Conservation (phyloP, 2,329 filamentous ascomycete species). For the Teratosphaeriaceae sp. region DNA sequence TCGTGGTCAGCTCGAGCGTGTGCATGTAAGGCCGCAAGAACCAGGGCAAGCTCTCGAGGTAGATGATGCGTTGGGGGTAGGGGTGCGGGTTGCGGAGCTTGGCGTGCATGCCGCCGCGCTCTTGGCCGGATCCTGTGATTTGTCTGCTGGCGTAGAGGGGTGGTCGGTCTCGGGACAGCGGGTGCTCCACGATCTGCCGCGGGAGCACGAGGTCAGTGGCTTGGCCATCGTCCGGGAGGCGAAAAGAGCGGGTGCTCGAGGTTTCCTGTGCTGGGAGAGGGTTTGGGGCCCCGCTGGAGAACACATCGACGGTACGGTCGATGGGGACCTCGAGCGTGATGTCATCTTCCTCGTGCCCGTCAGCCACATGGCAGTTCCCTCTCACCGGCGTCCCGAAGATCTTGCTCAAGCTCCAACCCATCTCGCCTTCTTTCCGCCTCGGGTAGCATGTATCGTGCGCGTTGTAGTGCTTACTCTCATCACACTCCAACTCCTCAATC, state of each 20-base stretch:
- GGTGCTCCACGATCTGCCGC: slow-evolving; percentile 42
- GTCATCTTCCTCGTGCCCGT: slow-evolving; percentile 12
- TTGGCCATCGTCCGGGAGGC: slow-evolving; percentile 30
- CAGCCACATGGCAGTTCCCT: slow-evolving; percentile 67
- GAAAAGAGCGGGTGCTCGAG: not conserved
- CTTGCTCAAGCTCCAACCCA: slow-evolving; percentile 71
- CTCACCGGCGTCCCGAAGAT: slow-evolving; percentile 78
- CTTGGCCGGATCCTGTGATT: slow-evolving; percentile 89
- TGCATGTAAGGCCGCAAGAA: slow-evolving; percentile 97
- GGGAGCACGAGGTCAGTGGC: slow-evolving; percentile 60
- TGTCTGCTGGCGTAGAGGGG: slow-evolving; percentile 80
- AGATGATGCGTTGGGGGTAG: slow-evolving; percentile 54
- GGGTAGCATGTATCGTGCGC: slow-evolving; percentile 77
- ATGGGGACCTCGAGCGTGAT: slow-evolving; percentile 23
- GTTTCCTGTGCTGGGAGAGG: too few relatives aligned
- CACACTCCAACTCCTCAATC: slow-evolving; percentile 70
- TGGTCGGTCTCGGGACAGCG: slow-evolving; percentile 51
- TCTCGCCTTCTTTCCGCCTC: slow-evolving; percentile 54
- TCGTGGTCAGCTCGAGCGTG: slow-evolving; percentile 56
- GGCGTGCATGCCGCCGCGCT: slow-evolving; percentile 83
- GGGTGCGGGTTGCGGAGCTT: slow-evolving; percentile 80
- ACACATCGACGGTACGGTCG: slow-evolving; percentile 16
- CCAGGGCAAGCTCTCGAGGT: slow-evolving; percentile 94
- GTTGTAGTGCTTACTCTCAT: slow-evolving; percentile 76
- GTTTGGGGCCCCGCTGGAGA: too few relatives aligned